Evolutionary conservation across 768 basidiomycete genomes (phyloP), one percentile per base, ranked within the genome.

Genomic region (Collybia sp.): DNA sequence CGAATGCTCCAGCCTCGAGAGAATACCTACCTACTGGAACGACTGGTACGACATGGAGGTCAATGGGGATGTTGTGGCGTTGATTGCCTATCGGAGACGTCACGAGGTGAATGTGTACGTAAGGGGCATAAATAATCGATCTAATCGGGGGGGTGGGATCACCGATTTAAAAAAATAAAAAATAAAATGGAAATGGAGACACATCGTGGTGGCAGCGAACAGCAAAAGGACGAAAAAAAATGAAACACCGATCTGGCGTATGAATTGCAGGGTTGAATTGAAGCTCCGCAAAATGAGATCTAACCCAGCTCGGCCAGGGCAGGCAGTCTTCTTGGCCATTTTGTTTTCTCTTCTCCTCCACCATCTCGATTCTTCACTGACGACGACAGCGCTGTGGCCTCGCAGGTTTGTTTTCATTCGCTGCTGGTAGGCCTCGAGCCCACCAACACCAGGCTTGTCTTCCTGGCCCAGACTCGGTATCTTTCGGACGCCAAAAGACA

Each of bases 211-310:
- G 45, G 16, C 32, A 25, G 33, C 16, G 6, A 17, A 15, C 44
- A 49, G 32, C 19, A 40, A 38, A 17, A 20, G 13, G 33, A 39
- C 18, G 40, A 49, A 31, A 54, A 47, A 34, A 44, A 40, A 35
- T 51, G 49, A 57, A 53, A 53, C 40, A 49, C 55, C 58, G 61
- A 63, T 64, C 59, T 61, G 56, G 53, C 46, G 49, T 49, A 46
- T 42, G 25, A 8, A 25, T 25, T 25, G 47, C 30, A 39, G 43
- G 43, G 47, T 45, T 54, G 51, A 54, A 53, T 65, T 67, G 20
- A 50, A 35, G 62, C 63, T 67, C 66, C 66, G 66, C 58, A 51
- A 52, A 47, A 55, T 57, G 53, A 64, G 64, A 65, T 64, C 63
- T 53, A 59, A 56, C 47, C 44, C 45, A 53, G 56, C 50, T 43